Evolutionary conservation across 371 early-diverging fungal genomes (phyloP).

Genomic region (Mortierella sp.): DNA sequence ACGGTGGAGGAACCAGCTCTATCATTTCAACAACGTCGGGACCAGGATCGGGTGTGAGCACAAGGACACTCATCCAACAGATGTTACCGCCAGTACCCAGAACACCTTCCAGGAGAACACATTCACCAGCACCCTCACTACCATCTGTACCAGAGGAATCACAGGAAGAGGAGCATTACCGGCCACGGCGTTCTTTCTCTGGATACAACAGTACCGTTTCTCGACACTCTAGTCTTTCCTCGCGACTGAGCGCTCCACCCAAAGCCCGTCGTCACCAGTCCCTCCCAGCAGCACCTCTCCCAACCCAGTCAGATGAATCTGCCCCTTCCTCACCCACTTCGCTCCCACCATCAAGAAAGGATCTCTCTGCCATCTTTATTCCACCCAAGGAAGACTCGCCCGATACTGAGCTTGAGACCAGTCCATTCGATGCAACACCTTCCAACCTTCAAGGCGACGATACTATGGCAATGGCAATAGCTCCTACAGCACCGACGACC

Average conservation of each 20-base stretch:
- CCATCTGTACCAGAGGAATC: slow-evolving; percentile 46
- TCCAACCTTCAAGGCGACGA: not conserved
- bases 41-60: slow-evolving; percentile 25
- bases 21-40: not conserved
- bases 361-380: slow-evolving; percentile 1
- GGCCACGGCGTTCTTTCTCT: slow-evolving; percentile 37
- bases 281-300: slow-evolving; percentile 3
- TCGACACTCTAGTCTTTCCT: slow-evolving; percentile 28
- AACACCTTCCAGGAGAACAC: slow-evolving; percentile 47
- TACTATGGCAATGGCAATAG: no score
- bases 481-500: not conserved
- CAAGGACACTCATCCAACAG: slow-evolving; percentile 29
- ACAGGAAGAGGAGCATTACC: slow-evolving; percentile 22
- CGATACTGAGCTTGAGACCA: not conserved
- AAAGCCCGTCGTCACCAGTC: slow-evolving; percentile 29
- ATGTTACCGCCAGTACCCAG: slow-evolving; percentile 28
- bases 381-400: not conserved
- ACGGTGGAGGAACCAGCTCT: not conserved
- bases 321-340: slow-evolving; percentile 24
- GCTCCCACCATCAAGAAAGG: not conserved
- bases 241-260: slow-evolving; percentile 14
- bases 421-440: not conserved
- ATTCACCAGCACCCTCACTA: slow-evolving; percentile 42
- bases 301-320: slow-evolving; percentile 10
- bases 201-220: slow-evolving; percentile 42